A percentile compares a stretch with the other conserved stretches of the same genome.
phyloP scores from a whole-genome alignment of 2,329 filamentous ascomycete species.

The Pseudophaeomoniella oleicola region DNA sequence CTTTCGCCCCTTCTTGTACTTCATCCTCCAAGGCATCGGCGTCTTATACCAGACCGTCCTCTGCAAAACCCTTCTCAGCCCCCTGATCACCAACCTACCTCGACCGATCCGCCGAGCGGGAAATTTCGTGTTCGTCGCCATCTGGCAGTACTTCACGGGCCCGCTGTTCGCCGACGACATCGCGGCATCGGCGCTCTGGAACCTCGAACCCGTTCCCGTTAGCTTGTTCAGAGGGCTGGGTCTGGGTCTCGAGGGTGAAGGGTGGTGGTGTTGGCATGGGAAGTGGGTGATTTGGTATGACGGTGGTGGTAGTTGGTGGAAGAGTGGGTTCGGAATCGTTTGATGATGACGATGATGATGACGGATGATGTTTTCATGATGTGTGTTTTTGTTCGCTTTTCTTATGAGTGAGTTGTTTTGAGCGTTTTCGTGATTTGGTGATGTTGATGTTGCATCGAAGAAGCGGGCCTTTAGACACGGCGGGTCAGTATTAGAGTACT shows the following conservation, averaged over 20 bases:
- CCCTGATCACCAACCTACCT: constrained; percentile 24
- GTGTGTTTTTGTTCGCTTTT: no score
- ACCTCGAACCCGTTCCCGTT: constrained; percentile 68
- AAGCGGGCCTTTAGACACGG: no score
- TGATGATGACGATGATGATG: neutral
- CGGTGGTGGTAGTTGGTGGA: constrained; percentile 49
- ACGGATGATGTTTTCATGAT: neutral
- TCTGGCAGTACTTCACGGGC: constrained; percentile 56
- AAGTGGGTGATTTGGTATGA: constrained; percentile 44
- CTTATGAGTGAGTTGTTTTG: no score
- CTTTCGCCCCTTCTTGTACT: constrained; percentile 51
- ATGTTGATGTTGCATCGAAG: no score
- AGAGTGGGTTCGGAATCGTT: constrained; percentile 28
- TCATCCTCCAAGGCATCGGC: constrained; percentile 53
- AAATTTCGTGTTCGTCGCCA: constrained; percentile 48
- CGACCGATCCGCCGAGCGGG: constrained; percentile 30
- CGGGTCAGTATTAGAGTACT: no score
- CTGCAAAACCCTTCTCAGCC: constrained; percentile 20
- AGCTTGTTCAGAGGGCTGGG: constrained; percentile 55
- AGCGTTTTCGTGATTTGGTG: no score
- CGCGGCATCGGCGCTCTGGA: constrained; percentile 57
- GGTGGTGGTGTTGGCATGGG: constrained; percentile 53
- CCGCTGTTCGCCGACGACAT: constrained; percentile 63
- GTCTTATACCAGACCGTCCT: constrained; percentile 43
- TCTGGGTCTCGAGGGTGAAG: constrained; percentile 44